These are phyloP conservation scores for Monosporozyma yasuniensis DNA, from an alignment of 805 yeast species.

Conservation along the genomic window DNA sequence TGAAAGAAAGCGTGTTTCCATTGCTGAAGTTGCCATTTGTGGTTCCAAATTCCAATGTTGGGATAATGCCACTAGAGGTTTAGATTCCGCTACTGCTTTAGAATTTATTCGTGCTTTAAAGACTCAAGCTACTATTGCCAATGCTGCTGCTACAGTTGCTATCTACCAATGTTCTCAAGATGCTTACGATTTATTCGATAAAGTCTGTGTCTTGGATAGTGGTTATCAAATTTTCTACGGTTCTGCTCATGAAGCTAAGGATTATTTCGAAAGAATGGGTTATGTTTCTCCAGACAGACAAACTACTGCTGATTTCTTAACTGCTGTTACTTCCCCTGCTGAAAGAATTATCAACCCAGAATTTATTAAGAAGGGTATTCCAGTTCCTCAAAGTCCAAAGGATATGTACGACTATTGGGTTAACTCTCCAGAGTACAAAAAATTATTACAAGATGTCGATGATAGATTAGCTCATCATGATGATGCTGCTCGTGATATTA, in stretches of 20 bases:
- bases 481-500: conserved; percentile 11
- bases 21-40: conserved; percentile 65
- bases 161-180: conserved; percentile 64
- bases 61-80: conserved; percentile 82
- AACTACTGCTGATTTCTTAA: conserved; percentile 65
- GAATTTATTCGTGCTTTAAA: conserved; percentile 64
- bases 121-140: conserved; percentile 45
- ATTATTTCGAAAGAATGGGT: conserved; percentile 60
- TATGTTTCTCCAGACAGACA: conserved; percentile 55
- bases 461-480: conserved; percentile 29
- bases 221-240: conserved; percentile 63
- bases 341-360: conserved; percentile 39
- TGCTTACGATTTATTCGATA: conserved; percentile 55
- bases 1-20: conserved; percentile 77
- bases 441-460: conserved; percentile 39
- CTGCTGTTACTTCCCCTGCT: conserved; percentile 59
- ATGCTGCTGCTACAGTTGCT: conserved; percentile 55
- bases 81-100: conserved; percentile 76
- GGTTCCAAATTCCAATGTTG: conserved; percentile 59
- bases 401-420: conserved; percentile 58
- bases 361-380: conserved; percentile 36
- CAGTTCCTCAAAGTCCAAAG: conserved; percentile 51
- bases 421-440: conserved; percentile 36
- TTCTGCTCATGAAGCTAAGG: conserved; percentile 41
- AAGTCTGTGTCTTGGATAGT: conserved; percentile 49